phyloP scores from a whole-genome alignment of 2,329 filamentous ascomycete species.

The Trichoderma sp. region DNA sequence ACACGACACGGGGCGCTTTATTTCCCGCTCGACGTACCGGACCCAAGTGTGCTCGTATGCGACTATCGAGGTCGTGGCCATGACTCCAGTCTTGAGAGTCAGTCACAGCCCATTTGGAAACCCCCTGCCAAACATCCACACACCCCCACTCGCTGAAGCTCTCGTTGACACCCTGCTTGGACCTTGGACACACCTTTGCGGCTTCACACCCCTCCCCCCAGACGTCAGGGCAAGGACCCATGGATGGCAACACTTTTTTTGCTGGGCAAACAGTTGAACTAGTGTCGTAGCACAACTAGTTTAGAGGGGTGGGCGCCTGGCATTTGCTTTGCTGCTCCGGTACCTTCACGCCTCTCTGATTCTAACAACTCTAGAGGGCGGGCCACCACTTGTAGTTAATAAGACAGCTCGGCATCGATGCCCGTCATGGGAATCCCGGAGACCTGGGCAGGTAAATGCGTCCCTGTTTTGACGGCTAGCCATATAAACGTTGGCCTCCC shows the following conservation, averaged over 20 bases:
- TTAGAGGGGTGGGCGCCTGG: background rate
- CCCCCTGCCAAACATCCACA: slow-evolving; percentile 16
- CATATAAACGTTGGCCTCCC: slow-evolving; percentile 19
- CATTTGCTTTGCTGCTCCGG: background rate
- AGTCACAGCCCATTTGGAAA: background rate
- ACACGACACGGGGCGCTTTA: background rate
- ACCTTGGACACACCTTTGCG: background rate
- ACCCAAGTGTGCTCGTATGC: background rate
- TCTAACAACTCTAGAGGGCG: slow-evolving; percentile 12
- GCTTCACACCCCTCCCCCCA: background rate
- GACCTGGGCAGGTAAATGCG: slow-evolving; percentile 18
- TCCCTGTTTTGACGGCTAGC: slow-evolving; percentile 11
- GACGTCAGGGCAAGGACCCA: slow-evolving; percentile 10
- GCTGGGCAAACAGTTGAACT: slow-evolving; percentile 8
- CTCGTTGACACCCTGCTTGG: background rate
- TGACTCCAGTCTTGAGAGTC: background rate
- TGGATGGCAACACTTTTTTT: background rate
- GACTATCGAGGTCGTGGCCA: background rate
- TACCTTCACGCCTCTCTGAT: slow-evolving; percentile 15
- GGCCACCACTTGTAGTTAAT: slow-evolving; percentile 15
- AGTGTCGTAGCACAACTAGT: background rate
- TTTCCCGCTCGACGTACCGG: background rate
- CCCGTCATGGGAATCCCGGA: slow-evolving; percentile 19
- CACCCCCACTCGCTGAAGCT: slow-evolving; percentile 16
- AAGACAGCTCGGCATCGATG: slow-evolving; percentile 19